Evolutionary conservation across 108 stramenopile genomes (phyloP).

Genomic region (Fragilariopsis cylindrus): DNA sequence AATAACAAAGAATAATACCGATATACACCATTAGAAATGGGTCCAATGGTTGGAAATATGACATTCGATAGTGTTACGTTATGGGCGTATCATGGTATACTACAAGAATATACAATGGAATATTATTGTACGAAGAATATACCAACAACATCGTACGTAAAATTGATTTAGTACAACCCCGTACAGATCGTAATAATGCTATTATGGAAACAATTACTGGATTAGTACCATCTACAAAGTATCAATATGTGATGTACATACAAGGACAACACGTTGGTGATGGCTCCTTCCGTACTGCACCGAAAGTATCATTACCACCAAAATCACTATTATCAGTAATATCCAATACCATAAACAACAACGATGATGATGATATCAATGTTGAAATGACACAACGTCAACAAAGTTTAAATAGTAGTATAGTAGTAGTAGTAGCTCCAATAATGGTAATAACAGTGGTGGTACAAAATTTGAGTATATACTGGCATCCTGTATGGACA

Average conservation of each 20-base stretch:
- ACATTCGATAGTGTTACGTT: slow-evolving; percentile 18
- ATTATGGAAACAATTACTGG: slow-evolving; percentile 2
- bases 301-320: not conserved
- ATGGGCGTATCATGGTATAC: slow-evolving; percentile 21
- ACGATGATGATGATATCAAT: no score
- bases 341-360: no score
- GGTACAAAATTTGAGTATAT: slow-evolving; percentile 15
- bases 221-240: slow-evolving; percentile 15
- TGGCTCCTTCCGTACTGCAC: slow-evolving; percentile 17
- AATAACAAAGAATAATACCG: no score
- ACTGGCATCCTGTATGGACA: slow-evolving; percentile 27
- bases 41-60: slow-evolving; percentile 34
- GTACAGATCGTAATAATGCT: not conserved
- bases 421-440: not conserved
- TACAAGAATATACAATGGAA: slow-evolving; percentile 14
- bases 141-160: not conserved
- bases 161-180: not conserved
- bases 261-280: slow-evolving; percentile 1
- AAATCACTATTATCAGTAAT: no score
- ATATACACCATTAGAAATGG: not conserved
- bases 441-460: not conserved
- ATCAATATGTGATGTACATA: slow-evolving; percentile 19
- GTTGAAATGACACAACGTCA: not conserved
- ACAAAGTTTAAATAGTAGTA: not conserved
- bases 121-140: not conserved